phyloP scores from a whole-genome alignment of 2,329 filamentous ascomycete species.

The Beauveria caledonica region DNA sequence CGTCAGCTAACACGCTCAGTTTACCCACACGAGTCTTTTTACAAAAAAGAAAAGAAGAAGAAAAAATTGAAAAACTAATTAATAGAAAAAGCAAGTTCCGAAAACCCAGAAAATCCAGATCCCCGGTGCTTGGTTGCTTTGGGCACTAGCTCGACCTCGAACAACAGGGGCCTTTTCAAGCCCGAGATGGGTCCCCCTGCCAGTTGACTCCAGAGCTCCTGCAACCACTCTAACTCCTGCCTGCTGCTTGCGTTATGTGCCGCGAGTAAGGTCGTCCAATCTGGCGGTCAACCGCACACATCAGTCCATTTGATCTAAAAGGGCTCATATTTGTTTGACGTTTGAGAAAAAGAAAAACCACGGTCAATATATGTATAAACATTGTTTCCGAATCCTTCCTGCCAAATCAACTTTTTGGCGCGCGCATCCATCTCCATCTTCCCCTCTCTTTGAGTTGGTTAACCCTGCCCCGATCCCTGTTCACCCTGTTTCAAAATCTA shows the following conservation, averaged over 20 bases:
- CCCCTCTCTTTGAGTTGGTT: neutral
- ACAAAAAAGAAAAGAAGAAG: too few relatives aligned
- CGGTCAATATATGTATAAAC: neutral
- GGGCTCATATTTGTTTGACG: neutral
- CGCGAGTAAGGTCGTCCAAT: neutral
- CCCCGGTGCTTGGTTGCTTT: neutral
- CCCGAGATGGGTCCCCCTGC: neutral
- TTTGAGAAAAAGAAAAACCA: neutral
- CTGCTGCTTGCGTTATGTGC: neutral
- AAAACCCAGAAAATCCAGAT: too few relatives aligned
- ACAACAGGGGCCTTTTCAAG: neutral
- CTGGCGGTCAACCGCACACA: neutral
- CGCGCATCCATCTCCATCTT: neutral
- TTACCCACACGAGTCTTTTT: neutral
- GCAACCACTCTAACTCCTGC: neutral
- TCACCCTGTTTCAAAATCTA: neutral
- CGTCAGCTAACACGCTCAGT: neutral
- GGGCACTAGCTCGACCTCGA: neutral
- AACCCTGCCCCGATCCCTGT: neutral
- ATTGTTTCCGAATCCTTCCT: neutral
- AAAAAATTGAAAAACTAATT: too few relatives aligned
- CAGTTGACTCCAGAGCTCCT: neutral
- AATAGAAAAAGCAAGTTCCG: too few relatives aligned
- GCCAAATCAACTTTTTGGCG: neutral
- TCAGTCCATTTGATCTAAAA: neutral